A percentile compares a stretch with the other conserved stretches of the same genome.
Conservation (phyloP, 2,329 filamentous ascomycete species). For the Aspergillus versicolor region DNA sequence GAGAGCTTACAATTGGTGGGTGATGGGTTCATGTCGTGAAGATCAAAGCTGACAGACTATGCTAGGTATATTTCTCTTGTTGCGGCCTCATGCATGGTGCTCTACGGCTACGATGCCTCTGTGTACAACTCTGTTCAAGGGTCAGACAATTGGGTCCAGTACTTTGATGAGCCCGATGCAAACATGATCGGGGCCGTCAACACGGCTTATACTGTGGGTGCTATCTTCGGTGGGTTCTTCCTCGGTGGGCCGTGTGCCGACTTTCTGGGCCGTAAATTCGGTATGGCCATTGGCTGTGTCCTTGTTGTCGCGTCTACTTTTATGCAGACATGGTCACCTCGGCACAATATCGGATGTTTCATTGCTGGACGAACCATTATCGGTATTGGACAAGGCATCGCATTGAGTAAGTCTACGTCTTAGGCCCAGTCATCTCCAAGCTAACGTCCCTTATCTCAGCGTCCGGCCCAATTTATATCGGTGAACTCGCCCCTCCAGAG, state of each 20-base stretch:
- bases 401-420: slow-evolving; percentile 51
- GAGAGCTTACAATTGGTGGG: slow-evolving; percentile 33
- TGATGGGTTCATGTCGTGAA: neutral
- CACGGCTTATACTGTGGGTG: slow-evolving; percentile 69
- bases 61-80: slow-evolving; percentile 65
- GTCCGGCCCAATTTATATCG: slow-evolving; percentile 69
- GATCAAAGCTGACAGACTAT: neutral
- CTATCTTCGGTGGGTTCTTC: slow-evolving; percentile 70
- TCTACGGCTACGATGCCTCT: slow-evolving; percentile 73
- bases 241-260: slow-evolving; percentile 65
- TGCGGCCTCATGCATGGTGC: slow-evolving; percentile 71
- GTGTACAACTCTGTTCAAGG: slow-evolving; percentile 72
- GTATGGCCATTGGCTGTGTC: slow-evolving; percentile 65
- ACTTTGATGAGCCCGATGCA: slow-evolving; percentile 52
- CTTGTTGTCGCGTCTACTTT: slow-evolving; percentile 68
- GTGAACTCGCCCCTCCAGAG: slow-evolving; percentile 63
- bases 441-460: slow-evolving; percentile 39
- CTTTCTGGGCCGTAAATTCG: slow-evolving; percentile 60
- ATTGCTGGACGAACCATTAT: slow-evolving; percentile 68
- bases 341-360: slow-evolving; percentile 62
- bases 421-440: neutral
- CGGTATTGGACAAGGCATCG: slow-evolving; percentile 68
- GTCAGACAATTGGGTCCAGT: slow-evolving; percentile 65
- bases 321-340: slow-evolving; percentile 65
- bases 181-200: slow-evolving; percentile 60